Base-by-base conservation (phyloP, 768 basidiomycete species). In the Podaxis sp. region DNA sequence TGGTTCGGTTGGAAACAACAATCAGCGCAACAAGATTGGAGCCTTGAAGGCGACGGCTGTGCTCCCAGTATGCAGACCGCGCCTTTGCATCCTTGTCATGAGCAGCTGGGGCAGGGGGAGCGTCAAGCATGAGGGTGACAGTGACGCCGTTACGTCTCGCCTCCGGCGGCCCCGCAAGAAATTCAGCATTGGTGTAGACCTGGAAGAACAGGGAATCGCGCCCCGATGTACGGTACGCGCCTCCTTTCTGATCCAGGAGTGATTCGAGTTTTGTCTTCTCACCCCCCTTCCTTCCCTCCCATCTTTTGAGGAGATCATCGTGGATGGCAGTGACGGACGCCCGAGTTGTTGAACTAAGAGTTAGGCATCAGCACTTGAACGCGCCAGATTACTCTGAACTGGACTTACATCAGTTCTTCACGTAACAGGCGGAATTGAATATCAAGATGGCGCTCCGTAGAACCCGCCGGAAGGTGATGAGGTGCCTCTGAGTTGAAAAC, bases 391-490 rank as follows among this genome's bases (percentile, higher is more conserved):
- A 33, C 30, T 10, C 33, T 33, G 8, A 33, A 33, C 1, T 33
- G 10, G 10, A 33, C 33, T 10, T 33, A 33, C 33, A 10, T 33
- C 10, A 33, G 33, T 33, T 33, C 33, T 33, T 33, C 33, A 33
- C 33, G 33, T 33, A 33, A 33, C 10, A 33, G 33, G 33, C 33
- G 33, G 33, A 33, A 33, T 33, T 33, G 89, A 3, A 88, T 82
- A 62, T 93, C 91, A 11, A 91, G 74, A 22, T 87, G 75, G 7
- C 86, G 77, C 60, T 88, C 80, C 83, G 92, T 90, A 24, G 84
- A 84, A 15, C 80, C 79, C 2, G 72, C 65, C 0, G 83, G 83
- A 12, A 81, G 78, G 59, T 82, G 88, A 67, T 90, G 89, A 0
- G 88, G 89, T 0, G 87, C 89, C 2, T 75, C 78, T 20, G 76